phyloP scores from a whole-genome alignment of 2,329 filamentous ascomycete species.

The Ophiocordyceps robertsii region DNA sequence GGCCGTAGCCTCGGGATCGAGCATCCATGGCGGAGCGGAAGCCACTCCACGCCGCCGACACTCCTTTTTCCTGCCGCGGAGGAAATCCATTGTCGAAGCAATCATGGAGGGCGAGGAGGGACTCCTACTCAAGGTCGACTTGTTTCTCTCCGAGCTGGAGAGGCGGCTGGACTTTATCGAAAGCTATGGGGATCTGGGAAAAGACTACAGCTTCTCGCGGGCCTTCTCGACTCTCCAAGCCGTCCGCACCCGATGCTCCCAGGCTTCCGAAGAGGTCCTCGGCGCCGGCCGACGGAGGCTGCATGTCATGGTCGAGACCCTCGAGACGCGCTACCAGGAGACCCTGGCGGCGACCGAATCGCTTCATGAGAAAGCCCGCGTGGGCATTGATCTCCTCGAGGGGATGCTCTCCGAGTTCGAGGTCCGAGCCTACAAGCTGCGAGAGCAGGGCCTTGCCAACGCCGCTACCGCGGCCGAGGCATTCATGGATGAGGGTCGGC shows the following conservation, averaged over 20 bases:
- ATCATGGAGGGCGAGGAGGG: slow-evolving; percentile 51
- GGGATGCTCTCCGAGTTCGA: slow-evolving; percentile 78
- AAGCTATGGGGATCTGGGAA: slow-evolving; percentile 67
- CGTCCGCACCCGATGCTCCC: slow-evolving; percentile 76
- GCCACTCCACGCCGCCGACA: slow-evolving; percentile 33
- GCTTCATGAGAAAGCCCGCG: slow-evolving; percentile 79
- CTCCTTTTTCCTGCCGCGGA: slow-evolving; percentile 42
- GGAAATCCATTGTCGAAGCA: slow-evolving; percentile 45
- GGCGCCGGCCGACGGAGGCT: slow-evolving; percentile 74
- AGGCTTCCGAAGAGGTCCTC: slow-evolving; percentile 80
- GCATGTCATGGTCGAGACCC: slow-evolving; percentile 80
- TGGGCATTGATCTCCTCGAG: slow-evolving; percentile 78
- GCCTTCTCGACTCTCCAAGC: slow-evolving; percentile 78
- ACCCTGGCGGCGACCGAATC: slow-evolving; percentile 74
- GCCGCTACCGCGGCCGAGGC: slow-evolving; percentile 54
- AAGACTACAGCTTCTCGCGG: slow-evolving; percentile 72
- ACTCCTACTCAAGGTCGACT: slow-evolving; percentile 53
- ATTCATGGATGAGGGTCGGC: slow-evolving; percentile 64
- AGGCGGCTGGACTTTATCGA: slow-evolving; percentile 79
- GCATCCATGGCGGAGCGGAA: slow-evolving; percentile 16
- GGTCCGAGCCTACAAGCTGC: slow-evolving; percentile 62
- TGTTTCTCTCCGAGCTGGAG: slow-evolving; percentile 77
- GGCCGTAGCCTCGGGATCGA: slow-evolving; percentile 26
- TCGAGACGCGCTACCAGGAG: slow-evolving; percentile 79
- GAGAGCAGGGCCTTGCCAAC: slow-evolving; percentile 58